These are phyloP conservation scores for Phytophthora lateralis DNA, from an alignment of 352 stramenopile genomes.

Conservation along the genomic window DNA sequence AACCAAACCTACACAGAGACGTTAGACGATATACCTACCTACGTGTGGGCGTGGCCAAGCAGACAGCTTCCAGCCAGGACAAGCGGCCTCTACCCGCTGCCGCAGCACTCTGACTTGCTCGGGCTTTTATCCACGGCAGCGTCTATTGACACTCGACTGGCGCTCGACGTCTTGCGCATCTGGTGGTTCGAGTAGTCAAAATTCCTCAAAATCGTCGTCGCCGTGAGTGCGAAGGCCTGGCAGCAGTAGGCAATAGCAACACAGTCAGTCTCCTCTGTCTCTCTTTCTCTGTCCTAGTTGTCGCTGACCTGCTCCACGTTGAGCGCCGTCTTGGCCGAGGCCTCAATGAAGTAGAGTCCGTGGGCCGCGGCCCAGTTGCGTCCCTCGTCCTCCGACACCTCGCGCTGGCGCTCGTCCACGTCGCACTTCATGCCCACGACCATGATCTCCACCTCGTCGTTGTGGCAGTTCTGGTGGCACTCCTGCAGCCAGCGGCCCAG, in stretches of 20 bases:
- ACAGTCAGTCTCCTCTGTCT: neutral
- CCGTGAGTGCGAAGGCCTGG: constrained; percentile 73
- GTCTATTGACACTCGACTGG: constrained; percentile 51
- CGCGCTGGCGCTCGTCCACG: constrained; percentile 50
- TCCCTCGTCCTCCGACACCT: constrained; percentile 76
- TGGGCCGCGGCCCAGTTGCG: constrained; percentile 62
- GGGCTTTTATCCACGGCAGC: constrained; percentile 22
- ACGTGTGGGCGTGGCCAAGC: neutral
- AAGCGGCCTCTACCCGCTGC: constrained; percentile 16
- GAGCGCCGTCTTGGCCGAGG: constrained; percentile 77
- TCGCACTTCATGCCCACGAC: constrained; percentile 90
- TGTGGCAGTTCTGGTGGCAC: constrained; percentile 87
- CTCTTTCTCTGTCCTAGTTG: neutral
- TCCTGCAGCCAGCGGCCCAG: constrained; percentile 80
- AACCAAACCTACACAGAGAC: neutral
- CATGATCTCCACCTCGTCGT: constrained; percentile 85
- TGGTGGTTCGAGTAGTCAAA: constrained; percentile 76
- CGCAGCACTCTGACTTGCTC: constrained; percentile 48
- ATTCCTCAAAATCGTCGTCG: constrained; percentile 73
- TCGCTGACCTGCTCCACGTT: constrained; percentile 78
- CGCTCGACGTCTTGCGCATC: constrained; percentile 46
- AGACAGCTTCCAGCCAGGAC: neutral
- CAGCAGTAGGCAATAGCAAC: neutral
- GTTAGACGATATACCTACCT: constrained; percentile 27
- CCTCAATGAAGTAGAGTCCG: constrained; percentile 85